Conservation (phyloP, 2,329 filamentous ascomycete genomes). For the Alternaria triticimaculans region DNA sequence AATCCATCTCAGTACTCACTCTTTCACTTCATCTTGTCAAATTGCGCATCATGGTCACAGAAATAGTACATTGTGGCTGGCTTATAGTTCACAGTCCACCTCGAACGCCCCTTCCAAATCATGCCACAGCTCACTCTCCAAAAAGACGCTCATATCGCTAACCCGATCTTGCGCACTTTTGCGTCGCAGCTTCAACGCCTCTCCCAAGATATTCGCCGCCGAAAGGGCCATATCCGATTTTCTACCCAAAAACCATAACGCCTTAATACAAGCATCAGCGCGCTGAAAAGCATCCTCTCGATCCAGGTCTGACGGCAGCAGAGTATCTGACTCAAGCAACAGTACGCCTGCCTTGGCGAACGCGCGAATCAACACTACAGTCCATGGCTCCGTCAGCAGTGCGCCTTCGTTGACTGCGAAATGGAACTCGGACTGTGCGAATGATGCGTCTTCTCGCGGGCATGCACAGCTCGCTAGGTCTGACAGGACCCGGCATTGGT, state of each 20-base stretch:
- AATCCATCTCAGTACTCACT: neutral
- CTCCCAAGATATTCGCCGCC: conserved; percentile 49
- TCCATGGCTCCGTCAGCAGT: conserved; percentile 68
- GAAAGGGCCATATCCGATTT: conserved; percentile 61
- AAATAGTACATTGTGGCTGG: conserved; percentile 2
- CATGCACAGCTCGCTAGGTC: conserved; percentile 59
- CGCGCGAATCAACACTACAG: conserved; percentile 60
- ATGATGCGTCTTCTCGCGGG: conserved; percentile 34
- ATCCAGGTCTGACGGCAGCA: conserved; percentile 11
- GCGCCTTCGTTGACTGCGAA: conserved; percentile 62
- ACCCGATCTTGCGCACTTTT: conserved; percentile 30
- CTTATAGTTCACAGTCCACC: conserved; percentile 26
- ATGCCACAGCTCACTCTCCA: conserved; percentile 37
- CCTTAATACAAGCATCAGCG: conserved; percentile 59
- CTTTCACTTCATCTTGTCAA: neutral
- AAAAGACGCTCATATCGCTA: conserved; percentile 32
- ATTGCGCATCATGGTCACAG: neutral
- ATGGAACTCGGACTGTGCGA: conserved; percentile 56
- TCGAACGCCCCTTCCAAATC: conserved; percentile 25
- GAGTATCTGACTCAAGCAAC: conserved; percentile 47
- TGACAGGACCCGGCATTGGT: conserved; percentile 56
- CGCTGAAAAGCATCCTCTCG: conserved; percentile 43
- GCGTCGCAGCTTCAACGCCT: conserved; percentile 39
- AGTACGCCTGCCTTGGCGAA: conserved; percentile 58
- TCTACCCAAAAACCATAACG: conserved; percentile 61